These are phyloP conservation scores for Plasmodium fragile DNA, from an alignment of 169 alveolate genomes.

Conservation along the genomic window DNA sequence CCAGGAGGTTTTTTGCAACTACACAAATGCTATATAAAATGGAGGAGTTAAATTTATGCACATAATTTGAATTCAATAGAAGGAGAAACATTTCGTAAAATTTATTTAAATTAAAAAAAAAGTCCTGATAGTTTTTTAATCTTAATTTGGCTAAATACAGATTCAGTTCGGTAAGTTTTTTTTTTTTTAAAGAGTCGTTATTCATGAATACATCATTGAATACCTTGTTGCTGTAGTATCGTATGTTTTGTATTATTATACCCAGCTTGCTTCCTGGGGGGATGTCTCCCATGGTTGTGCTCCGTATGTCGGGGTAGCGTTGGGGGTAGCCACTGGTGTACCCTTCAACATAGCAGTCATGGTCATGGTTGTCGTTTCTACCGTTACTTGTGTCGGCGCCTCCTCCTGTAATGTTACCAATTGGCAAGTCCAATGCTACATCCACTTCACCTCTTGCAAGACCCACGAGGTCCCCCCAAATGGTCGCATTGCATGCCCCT, in stretches of 20 bases:
- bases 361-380: neutral
- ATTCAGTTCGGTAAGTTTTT: conserved; percentile 36
- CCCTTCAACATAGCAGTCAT: neutral
- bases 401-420: neutral
- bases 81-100: conserved; percentile 31
- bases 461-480: neutral
- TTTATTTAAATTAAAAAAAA: conserved; percentile 52
- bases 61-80: conserved; percentile 33
- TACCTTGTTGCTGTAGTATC: conserved; percentile 30
- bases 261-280: neutral
- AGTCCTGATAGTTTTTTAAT: conserved; percentile 24
- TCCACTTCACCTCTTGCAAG: neutral
- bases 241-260: conserved; percentile 32
- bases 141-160: conserved; percentile 46
- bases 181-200: conserved; percentile 24
- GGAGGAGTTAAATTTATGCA: conserved; percentile 52
- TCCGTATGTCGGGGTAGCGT: neutral
- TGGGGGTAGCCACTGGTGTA: neutral
- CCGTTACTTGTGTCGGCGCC: neutral
- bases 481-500: neutral
- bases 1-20: conserved; percentile 32
- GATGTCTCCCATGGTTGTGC: neutral
- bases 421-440: neutral
- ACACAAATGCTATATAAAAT: conserved; percentile 42
- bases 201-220: conserved; percentile 44